Conservation (phyloP, 805 yeast species). For the Tanozyma kutaoensis region DNA sequence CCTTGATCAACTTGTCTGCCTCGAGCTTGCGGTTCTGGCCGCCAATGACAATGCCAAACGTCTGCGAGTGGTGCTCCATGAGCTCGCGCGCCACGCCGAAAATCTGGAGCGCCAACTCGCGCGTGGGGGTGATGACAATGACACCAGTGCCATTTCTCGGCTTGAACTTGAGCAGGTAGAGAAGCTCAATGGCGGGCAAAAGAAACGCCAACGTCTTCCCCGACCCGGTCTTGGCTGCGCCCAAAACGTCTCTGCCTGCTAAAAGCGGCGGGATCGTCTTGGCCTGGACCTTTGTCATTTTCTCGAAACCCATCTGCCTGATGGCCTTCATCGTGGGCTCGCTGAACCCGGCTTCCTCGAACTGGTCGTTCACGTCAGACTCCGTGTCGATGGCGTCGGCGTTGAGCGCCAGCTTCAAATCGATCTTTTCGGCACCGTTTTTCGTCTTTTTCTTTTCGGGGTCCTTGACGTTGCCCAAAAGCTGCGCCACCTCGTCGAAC, state of each 20-base stretch:
- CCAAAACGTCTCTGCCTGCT: constrained; percentile 94
- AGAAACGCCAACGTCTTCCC: constrained; percentile 95
- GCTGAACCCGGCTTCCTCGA: constrained; percentile 45
- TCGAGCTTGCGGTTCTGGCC: constrained; percentile 97
- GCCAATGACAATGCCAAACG: constrained; percentile 93
- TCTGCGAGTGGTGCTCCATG: constrained; percentile 83
- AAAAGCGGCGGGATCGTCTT: constrained; percentile 92
- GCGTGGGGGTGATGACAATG: constrained; percentile 88
- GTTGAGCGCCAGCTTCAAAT: too few relatives aligned
- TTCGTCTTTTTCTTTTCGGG: constrained; percentile 18
- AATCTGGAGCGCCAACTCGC: constrained; percentile 94
- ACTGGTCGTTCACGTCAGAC: too few relatives aligned
- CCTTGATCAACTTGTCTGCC: constrained; percentile 86
- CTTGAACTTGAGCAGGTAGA: constrained; percentile 82
- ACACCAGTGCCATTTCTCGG: constrained; percentile 99
- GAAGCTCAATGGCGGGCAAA: constrained; percentile 88
- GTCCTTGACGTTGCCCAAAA: constrained; percentile 32
- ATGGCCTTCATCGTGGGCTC: constrained; percentile 75
- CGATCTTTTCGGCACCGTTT: constrained; percentile 10
- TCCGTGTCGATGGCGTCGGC: too few relatives aligned
- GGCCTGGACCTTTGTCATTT: constrained; percentile 90
- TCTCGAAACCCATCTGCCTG: constrained; percentile 76
- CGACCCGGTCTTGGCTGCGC: constrained; percentile 99
- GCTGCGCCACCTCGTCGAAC: constrained; percentile 42
- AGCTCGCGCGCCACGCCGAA: constrained; percentile 96